Percentiles rank a stretch among this genome's conserved stretches.
phyloP scores from a whole-genome alignment of 192 early-diverging fungal genomes.

The Podila verticillata region DNA sequence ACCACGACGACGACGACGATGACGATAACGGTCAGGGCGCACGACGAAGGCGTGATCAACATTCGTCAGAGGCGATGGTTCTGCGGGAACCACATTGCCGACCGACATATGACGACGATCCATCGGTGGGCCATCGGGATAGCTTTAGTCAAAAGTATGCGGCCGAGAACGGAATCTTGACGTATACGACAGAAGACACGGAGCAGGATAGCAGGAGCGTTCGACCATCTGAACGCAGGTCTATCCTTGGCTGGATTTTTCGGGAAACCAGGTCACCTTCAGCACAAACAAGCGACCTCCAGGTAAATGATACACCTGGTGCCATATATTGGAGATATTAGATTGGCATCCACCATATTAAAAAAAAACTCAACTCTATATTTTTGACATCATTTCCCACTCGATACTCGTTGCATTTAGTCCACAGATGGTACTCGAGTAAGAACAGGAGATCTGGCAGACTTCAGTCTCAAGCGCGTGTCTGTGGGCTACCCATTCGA shows the following conservation, averaged over 20 bases:
- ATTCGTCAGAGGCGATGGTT: neutral
- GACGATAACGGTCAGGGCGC: neutral
- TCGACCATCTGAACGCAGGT: neutral
- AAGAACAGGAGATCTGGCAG: neutral
- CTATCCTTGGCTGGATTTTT: conserved; percentile 11
- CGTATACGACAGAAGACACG: neutral
- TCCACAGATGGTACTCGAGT: no score
- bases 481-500: conserved; percentile 17
- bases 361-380: no score
- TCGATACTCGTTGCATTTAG: no score
- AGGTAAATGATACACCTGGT: no score
- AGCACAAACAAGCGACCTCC: no score
- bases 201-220: neutral
- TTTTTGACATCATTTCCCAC: no score
- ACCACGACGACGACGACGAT: neutral
- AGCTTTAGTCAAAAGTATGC: conserved; percentile 21
- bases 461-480: conserved; percentile 12
- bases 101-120: conserved; percentile 16
- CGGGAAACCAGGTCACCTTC: neutral
- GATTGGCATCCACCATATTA: no score
- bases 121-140: conserved; percentile 17
- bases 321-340: no score
- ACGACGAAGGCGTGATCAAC: neutral
- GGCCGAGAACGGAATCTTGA: conserved; percentile 2
- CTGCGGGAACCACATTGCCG: conserved; percentile 3